phyloP scores from a whole-genome alignment of 2,329 filamentous ascomycete genomes.

The Thelonectria rubi region DNA sequence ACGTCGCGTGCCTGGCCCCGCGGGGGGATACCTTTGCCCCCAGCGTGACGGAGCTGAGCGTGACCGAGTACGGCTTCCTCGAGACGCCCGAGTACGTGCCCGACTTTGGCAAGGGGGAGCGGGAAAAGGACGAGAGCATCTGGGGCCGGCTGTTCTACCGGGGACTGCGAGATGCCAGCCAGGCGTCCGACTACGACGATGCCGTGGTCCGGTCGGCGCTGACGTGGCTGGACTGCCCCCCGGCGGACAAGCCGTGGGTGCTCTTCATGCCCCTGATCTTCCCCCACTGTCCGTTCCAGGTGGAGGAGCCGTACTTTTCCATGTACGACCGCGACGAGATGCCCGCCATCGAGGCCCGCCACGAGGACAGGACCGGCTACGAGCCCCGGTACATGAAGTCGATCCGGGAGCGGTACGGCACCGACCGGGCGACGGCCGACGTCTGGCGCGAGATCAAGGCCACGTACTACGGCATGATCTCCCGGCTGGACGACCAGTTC shows the following conservation, averaged over 20 bases:
- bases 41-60: slow-evolving; percentile 53
- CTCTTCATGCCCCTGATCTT: slow-evolving; percentile 55
- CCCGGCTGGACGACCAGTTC: slow-evolving; percentile 56
- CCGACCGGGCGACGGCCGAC: slow-evolving; percentile 50
- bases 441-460: slow-evolving; percentile 56
- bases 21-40: slow-evolving; percentile 55
- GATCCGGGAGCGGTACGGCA: slow-evolving; percentile 51
- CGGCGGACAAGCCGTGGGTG: slow-evolving; percentile 52
- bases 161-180: slow-evolving; percentile 48
- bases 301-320: slow-evolving; percentile 58
- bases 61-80: slow-evolving; percentile 57
- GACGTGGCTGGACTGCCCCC: slow-evolving; percentile 55
- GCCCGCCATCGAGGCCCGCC: slow-evolving; percentile 9
- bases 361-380: slow-evolving; percentile 50
- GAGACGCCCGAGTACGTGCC: slow-evolving; percentile 49
- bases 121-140: slow-evolving; percentile 46
- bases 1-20: slow-evolving; percentile 56
- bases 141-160: slow-evolving; percentile 54
- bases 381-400: slow-evolving; percentile 53
- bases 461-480: slow-evolving; percentile 59
- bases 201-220: slow-evolving; percentile 52
- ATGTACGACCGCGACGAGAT: slow-evolving; percentile 53
- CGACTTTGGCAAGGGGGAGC: slow-evolving; percentile 37
- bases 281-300: slow-evolving; percentile 57
- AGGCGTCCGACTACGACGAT: slow-evolving; percentile 57